Evolutionary conservation across 495 filamentous ascomycete species (phyloP).

Genomic region (Hyphodiscus hymeniophilus): DNA sequence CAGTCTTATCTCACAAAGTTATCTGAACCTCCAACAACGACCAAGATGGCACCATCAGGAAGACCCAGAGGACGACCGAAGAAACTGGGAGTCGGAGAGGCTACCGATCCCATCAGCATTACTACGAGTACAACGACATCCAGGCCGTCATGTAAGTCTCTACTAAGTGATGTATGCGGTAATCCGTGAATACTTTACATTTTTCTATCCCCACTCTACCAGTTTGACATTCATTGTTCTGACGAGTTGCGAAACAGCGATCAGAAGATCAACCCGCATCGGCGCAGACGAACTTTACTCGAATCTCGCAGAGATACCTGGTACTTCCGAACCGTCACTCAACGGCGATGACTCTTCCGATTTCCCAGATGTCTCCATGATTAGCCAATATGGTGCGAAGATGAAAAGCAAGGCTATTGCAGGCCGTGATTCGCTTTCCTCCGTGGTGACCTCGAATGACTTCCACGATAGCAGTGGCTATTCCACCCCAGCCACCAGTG

Average conservation of each 20-base stretch:
- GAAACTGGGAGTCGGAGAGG: not conserved
- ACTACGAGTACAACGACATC: conserved; percentile 13
- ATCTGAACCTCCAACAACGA: not conserved
- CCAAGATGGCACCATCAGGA: conserved; percentile 7
- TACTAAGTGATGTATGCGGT: not conserved
- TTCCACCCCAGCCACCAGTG: conserved; percentile 73
- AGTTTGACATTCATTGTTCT: not conserved
- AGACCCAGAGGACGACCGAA: conserved; percentile 16
- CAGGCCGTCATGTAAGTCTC: conserved; percentile 16
- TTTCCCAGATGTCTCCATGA: conserved; percentile 10
- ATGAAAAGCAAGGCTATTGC: conserved; percentile 2
- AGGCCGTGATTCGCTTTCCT: conserved; percentile 25
- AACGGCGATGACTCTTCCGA: conserved; percentile 1
- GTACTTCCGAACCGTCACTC: not conserved
- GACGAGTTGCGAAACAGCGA: conserved; percentile 4
- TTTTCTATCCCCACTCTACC: not conserved
- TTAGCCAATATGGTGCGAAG: conserved; percentile 8
- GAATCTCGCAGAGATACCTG: not conserved
- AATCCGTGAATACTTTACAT: not conserved
- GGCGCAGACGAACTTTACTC: not conserved
- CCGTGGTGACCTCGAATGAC: conserved; percentile 29
- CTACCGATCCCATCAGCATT: conserved; percentile 3
- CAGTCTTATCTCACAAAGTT: too few species aligned
- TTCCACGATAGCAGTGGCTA: conserved; percentile 48
- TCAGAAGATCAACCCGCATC: conserved; percentile 9